phyloP scores from a whole-genome alignment of 2,329 filamentous ascomycete genomes.

The Phialophora chinensis region DNA sequence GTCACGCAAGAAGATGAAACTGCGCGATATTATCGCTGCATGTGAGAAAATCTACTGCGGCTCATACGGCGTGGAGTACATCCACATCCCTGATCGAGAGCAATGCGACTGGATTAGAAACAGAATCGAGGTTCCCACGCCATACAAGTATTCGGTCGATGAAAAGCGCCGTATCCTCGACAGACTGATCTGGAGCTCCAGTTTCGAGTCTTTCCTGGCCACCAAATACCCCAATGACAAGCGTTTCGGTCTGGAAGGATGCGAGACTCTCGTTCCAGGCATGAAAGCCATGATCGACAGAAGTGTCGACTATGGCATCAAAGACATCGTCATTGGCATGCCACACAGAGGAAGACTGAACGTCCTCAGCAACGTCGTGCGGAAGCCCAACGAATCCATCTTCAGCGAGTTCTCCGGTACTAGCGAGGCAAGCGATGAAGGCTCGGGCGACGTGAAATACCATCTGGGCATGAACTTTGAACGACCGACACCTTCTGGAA shows the following conservation, averaged over 20 bases:
- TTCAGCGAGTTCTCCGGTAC: constrained; percentile 97
- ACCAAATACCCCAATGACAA: constrained; percentile 99
- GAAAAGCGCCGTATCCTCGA: constrained; percentile 98
- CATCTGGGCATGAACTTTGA: constrained; percentile 99
- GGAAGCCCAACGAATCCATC: constrained; percentile 99
- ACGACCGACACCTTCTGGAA: constrained; percentile 94
- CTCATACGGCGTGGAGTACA: constrained; percentile 97
- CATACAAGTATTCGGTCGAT: constrained; percentile 96
- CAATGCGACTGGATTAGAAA: constrained; percentile 99
- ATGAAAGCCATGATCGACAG: constrained; percentile 99
- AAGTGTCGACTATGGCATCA: constrained; percentile 96
- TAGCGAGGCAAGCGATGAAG: constrained; percentile 86
- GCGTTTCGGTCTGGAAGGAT: constrained; percentile 97
- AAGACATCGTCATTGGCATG: constrained; percentile 99
- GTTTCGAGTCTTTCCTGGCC: constrained; percentile 92
- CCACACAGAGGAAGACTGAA: constrained; percentile 98
- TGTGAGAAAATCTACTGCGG: constrained; percentile 97
- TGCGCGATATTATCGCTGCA: constrained; percentile 88
- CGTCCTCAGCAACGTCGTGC: constrained; percentile 95
- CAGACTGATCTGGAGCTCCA: constrained; percentile 97
- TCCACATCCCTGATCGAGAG: constrained; percentile 95
- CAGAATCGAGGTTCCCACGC: constrained; percentile 88
- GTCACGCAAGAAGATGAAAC: constrained; percentile 90
- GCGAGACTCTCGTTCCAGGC: constrained; percentile 93
- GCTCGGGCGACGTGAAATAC: constrained; percentile 98